These are phyloP conservation scores for Leptosphaerulina australis DNA, from an alignment of 2,329 filamentous ascomycete species.

Conservation along the genomic window DNA sequence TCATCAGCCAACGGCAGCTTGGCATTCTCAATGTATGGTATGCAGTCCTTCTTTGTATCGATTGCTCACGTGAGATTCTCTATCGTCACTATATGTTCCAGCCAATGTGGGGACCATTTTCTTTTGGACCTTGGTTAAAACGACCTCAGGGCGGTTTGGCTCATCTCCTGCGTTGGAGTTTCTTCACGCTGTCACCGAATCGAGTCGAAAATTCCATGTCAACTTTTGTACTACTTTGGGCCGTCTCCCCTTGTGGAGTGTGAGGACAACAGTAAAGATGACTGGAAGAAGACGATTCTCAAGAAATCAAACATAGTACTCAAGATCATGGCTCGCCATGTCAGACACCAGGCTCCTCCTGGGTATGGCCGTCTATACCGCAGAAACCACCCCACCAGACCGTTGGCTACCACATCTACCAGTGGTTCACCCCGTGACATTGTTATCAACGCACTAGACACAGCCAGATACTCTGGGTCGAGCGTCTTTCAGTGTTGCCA, in stretches of 20 bases:
- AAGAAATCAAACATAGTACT: too few relatives aligned
- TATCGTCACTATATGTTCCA: not conserved
- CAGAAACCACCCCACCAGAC: not conserved
- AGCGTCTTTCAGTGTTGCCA: too few relatives aligned
- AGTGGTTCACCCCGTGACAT: too few relatives aligned
- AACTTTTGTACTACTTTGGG: not conserved
- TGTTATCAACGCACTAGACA: too few relatives aligned
- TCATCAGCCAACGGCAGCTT: slow-evolving; percentile 10
- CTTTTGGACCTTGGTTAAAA: too few relatives aligned
- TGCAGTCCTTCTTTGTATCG: not conserved
- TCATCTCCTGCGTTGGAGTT: not conserved
- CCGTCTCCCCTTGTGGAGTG: not conserved
- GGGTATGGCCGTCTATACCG: not conserved
- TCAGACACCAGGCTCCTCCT: not conserved
- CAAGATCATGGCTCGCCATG: not conserved
- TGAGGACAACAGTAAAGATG: not conserved
- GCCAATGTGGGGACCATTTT: too few relatives aligned
- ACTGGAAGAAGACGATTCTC: not conserved
- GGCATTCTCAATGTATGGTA: not conserved
- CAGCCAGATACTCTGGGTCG: too few relatives aligned
- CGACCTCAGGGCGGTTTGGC: too few relatives aligned
- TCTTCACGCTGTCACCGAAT: not conserved
- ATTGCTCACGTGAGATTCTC: slow-evolving; percentile 2
- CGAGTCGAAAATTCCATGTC: not conserved
- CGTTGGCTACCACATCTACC: not conserved